These are phyloP conservation scores for Amphicarpaea edgeworthii DNA, from an alignment of 306 rosid genomes.

Conservation along the genomic window DNA sequence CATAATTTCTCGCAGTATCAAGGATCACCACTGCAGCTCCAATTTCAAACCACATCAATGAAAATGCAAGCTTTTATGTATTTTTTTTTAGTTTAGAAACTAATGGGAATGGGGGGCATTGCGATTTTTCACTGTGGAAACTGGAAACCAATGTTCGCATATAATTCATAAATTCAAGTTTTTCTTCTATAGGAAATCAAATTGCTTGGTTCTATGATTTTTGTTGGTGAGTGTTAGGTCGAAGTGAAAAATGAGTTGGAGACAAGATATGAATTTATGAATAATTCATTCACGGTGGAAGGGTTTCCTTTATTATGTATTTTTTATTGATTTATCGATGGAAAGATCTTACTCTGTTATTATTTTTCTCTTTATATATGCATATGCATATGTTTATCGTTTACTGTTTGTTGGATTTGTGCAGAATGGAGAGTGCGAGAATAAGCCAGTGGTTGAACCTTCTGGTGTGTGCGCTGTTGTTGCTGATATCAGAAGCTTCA, in stretches of 20 bases:
- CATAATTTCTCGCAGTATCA: neutral
- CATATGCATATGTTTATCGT: neutral
- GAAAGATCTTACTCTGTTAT: slow-evolving; percentile 23
- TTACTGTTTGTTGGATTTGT: slow-evolving; percentile 36
- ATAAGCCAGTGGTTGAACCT: slow-evolving; percentile 58
- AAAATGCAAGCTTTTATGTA: slow-evolving; percentile 21
- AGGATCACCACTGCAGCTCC: neutral
- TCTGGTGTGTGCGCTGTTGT: slow-evolving; percentile 50
- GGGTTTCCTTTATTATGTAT: neutral
- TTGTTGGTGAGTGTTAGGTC: slow-evolving; percentile 8
- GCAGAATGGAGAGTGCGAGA: slow-evolving; percentile 71
- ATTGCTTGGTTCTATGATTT: slow-evolving; percentile 13
- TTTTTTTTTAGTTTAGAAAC: slow-evolving; percentile 22
- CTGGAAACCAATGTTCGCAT: slow-evolving; percentile 4
- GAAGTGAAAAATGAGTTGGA: neutral
- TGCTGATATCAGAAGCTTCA: slow-evolving; percentile 59
- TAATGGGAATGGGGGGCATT: slow-evolving; percentile 28
- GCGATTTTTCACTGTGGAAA: slow-evolving; percentile 10
- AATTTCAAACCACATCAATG: neutral
- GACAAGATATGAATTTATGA: neutral
- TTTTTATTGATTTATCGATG: neutral
- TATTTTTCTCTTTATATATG: neutral
- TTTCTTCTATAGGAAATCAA: neutral
- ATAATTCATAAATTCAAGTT: neutral
- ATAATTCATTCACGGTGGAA: neutral